Evolutionary conservation across 495 filamentous ascomycete species (phyloP), one percentile per base, ranked within the genome.

Genomic region (Chaetomidium leptoderma): DNA sequence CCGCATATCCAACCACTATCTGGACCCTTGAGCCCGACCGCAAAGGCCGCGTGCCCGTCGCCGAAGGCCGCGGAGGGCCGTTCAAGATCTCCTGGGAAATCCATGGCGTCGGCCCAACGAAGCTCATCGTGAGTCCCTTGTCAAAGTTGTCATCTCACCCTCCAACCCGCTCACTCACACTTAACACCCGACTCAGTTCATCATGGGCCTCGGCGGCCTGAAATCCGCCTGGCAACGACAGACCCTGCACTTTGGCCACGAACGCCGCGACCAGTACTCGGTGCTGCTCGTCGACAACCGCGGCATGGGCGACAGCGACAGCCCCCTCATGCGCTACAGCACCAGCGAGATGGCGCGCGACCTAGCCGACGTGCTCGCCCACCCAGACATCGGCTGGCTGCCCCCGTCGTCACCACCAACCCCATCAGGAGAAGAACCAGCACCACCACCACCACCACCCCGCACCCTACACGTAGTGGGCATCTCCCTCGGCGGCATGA

Each of bases 401-500:
- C 70, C 72, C 8, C 21, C 60, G 32, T 49, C 27, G 30, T 37
- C 43, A 10, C 27, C 50, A 66, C 49, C 49, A 54, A 19, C 51
- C 61, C n/a, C 46, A n/a, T n/a, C n/a, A n/a, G n/a, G n/a, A n/a
- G n/a, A n/a, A n/a, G n/a, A n/a, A n/a, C n/a, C n/a, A n/a, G n/a
- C n/a, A n/a, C n/a, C n/a, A 36, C 36, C 7, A 3, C 24, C 30
- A 42, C 24, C 26, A 46, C 33, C 8, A 66, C 17, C 77, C 19
- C 78, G 84, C 33, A 70, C 78, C 44, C 60, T 95, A 6, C 81
- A 95, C 69, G 67, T 93, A 26, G 75, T 90, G 46, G 90, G 90
- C 42, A 81, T 89, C 30, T 86, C 82, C 43, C 84, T 92, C 74
- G 88, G 88, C 54, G 88, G 91, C 61, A 95, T 95, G 90, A 93